Conservation (phyloP, 2,329 filamentous ascomycete species). For the Aureobasidium uvarum region DNA sequence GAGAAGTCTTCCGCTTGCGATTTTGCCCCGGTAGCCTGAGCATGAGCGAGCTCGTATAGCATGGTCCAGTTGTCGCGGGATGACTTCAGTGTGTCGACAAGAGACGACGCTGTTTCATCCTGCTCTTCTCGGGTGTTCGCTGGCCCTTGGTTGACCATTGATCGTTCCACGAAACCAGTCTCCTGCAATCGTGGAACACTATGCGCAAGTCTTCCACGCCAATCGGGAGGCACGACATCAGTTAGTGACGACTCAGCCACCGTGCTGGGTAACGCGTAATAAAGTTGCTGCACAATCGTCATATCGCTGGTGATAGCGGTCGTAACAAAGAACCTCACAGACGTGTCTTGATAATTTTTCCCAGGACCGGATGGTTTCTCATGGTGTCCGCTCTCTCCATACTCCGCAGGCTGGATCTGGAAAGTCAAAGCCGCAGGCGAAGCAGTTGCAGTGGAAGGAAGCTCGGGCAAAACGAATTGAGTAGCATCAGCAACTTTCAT, state of each 20-base stretch:
- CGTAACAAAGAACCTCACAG: slow-evolving; percentile 28
- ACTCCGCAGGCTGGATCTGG: slow-evolving; percentile 19
- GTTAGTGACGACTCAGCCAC: not conserved
- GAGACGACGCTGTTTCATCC: not conserved
- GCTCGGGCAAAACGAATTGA: slow-evolving; percentile 30
- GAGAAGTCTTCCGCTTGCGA: slow-evolving; percentile 11
- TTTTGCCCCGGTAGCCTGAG: not conserved
- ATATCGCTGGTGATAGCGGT: slow-evolving; percentile 28
- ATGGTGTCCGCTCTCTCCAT: slow-evolving; percentile 19
- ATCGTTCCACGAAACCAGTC: slow-evolving; percentile 29
- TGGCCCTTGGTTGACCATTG: not conserved
- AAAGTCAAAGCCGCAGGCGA: not conserved
- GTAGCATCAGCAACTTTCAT: slow-evolving; percentile 36
- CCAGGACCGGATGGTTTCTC: slow-evolving; percentile 21
- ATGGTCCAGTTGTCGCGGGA: slow-evolving; percentile 8
- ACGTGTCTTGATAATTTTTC: slow-evolving; percentile 7
- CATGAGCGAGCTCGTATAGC: slow-evolving; percentile 25
- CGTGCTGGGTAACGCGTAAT: slow-evolving; percentile 1
- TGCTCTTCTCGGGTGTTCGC: slow-evolving; percentile 5
- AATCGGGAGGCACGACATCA: slow-evolving; percentile 28
- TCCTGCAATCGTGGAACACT: slow-evolving; percentile 28
- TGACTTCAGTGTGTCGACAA: not conserved
- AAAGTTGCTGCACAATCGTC: slow-evolving; percentile 24
- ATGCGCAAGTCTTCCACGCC: slow-evolving; percentile 28
- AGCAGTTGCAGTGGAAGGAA: not conserved